Conservation (phyloP, 352 stramenopile species). For the Phytopythium litorale region DNA sequence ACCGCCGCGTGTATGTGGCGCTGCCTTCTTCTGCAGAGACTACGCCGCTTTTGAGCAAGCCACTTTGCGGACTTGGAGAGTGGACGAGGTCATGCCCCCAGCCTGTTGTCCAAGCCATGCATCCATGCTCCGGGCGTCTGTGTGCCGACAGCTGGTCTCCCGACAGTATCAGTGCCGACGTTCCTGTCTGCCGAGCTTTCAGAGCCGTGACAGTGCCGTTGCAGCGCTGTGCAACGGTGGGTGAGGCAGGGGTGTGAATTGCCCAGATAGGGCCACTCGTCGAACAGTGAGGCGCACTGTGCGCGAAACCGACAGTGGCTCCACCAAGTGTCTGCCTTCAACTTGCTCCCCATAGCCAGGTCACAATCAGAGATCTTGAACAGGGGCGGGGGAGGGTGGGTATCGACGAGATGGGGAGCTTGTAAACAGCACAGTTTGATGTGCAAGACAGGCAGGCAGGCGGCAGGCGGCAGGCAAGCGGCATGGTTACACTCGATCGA, state of each 20-base stretch:
- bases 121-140: no score
- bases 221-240: background rate
- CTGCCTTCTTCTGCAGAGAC: no score
- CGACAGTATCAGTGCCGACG: background rate
- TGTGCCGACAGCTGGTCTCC: no score
- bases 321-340: background rate
- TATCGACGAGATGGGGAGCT: background rate
- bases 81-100: no score
- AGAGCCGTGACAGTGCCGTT: no score
- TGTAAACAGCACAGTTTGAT: background rate
- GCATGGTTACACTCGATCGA: no score
- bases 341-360: background rate
- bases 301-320: background rate
- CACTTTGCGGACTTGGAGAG: no score
- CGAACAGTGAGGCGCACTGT: background rate
- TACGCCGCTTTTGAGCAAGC: no score
- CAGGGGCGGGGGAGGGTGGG: background rate
- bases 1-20: no score
- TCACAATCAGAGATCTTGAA: background rate
- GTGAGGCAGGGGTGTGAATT: background rate
- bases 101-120: no score
- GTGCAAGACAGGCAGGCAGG: background rate
- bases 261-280: background rate
- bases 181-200: no score
- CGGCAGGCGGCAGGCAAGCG: background rate